Evolutionary conservation across 306 rosid species (phyloP).

Genomic region (Cucurbita pepo): DNA sequence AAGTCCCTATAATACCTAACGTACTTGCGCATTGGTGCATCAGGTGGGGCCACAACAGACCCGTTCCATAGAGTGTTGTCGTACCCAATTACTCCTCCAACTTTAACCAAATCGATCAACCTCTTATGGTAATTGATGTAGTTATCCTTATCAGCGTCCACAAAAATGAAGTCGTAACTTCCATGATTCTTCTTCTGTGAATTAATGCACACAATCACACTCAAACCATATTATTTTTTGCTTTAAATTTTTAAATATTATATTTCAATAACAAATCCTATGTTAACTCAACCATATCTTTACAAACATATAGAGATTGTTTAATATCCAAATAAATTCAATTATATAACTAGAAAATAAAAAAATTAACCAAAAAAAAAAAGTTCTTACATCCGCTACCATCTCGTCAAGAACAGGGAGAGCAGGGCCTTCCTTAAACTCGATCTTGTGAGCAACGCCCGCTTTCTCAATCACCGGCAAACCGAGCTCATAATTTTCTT

Average conservation of each 20-base stretch:
- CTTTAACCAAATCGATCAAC: slow-evolving; percentile 59
- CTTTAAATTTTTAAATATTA: neutral
- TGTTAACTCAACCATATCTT: too few species aligned
- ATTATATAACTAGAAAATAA: neutral
- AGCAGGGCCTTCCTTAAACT: slow-evolving; percentile 91
- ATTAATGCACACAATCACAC: neutral
- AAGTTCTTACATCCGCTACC: slow-evolving; percentile 40
- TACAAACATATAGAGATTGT: too few species aligned
- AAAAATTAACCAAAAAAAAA: neutral
- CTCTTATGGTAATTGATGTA: slow-evolving; percentile 88
- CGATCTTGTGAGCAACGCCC: slow-evolving; percentile 83
- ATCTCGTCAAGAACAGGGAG: slow-evolving; percentile 70
- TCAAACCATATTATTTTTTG: neutral
- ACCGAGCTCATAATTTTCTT: slow-evolving; percentile 77
- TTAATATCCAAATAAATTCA: neutral
- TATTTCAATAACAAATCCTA: too few species aligned
- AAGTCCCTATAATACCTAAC: slow-evolving; percentile 79
- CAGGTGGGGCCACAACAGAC: slow-evolving; percentile 78
- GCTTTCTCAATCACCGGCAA: slow-evolving; percentile 63
- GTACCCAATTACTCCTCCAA: slow-evolving; percentile 78
- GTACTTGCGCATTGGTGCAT: slow-evolving; percentile 74
- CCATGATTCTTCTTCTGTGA: slow-evolving; percentile 65
- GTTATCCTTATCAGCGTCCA: slow-evolving; percentile 88
- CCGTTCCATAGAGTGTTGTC: slow-evolving; percentile 95
- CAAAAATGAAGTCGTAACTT: slow-evolving; percentile 69